A percentile compares a stretch with the other conserved stretches of the same genome.
Conservation (phyloP, 177 flowering plant genomes). For the Vitis hybrid region DNA sequence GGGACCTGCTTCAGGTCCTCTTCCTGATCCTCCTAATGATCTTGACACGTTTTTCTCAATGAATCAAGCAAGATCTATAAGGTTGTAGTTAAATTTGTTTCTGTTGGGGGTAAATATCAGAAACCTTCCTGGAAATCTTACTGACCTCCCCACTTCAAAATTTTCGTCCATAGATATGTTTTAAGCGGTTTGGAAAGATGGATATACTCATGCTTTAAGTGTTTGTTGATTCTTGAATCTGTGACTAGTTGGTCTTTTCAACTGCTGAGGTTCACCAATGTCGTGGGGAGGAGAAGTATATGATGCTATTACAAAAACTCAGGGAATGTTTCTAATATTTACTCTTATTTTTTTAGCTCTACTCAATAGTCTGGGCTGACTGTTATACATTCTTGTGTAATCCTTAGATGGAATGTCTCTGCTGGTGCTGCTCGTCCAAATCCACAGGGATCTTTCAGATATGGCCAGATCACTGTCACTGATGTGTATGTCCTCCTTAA, state of each 20-base stretch:
- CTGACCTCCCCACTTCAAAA: background rate
- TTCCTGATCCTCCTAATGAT: slow-evolving; percentile 80
- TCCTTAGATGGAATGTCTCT: slow-evolving; percentile 80
- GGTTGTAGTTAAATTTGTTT: slow-evolving; percentile 43
- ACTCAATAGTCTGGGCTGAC: background rate
- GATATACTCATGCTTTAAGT: background rate
- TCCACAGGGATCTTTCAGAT: slow-evolving; percentile 94
- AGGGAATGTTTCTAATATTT: slow-evolving; percentile 4
- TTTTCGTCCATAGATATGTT: too few species aligned
- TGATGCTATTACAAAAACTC: background rate
- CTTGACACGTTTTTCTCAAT: slow-evolving; percentile 74
- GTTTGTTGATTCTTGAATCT: background rate
- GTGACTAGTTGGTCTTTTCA: background rate
- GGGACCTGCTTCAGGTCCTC: slow-evolving; percentile 90
- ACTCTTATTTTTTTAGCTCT: background rate
- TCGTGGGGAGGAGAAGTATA: background rate
- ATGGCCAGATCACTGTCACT: slow-evolving; percentile 85
- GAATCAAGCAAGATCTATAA: slow-evolving; percentile 95
- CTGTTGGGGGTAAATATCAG: slow-evolving; percentile 7
- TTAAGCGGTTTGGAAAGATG: background rate
- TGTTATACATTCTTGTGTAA: slow-evolving; percentile 11
- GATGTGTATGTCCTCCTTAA: slow-evolving; percentile 76
- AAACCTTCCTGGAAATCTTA: slow-evolving; percentile 3
- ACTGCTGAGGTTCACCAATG: background rate
- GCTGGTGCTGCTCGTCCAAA: slow-evolving; percentile 99